Evolutionary conservation across 768 basidiomycete species (phyloP), one percentile per base, ranked within the genome.

Genomic region (Naganishia antarctica): DNA sequence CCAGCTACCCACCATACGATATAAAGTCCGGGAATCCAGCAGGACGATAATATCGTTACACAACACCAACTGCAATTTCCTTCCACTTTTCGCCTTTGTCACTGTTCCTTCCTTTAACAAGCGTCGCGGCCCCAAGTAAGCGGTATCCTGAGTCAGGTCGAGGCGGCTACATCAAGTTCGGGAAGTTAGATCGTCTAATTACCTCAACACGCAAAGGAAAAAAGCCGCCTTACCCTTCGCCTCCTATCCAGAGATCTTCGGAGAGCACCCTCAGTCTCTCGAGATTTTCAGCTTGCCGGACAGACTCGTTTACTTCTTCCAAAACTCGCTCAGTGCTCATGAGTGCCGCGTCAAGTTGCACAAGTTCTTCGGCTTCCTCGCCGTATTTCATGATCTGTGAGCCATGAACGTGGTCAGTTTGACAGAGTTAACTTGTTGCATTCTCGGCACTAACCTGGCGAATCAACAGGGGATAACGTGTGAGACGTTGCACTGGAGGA

Each of bases 11-110:
- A 91, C 91, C 84, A 91, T 88, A 41, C 88, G 84, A 76, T 93
- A 93, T 15, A 94, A 73, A 13, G 84, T 85, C 66, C 82, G 84
- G 28, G 83, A 83, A 0, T 92, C 90, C 21, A 90, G 87, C 63
- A 98, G 80, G 3, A 97, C 85, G 49, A 97, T 75, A 44, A 94
- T 88, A 72, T 97, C 94, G 71, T 84, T 94, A 71, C 92, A 97
- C 67, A 98, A 76, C 76, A 91, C 86, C 6, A 82, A 84, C 43
- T 85, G 82, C 47, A 97, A 76, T 73, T 84, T 89, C 57, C 88
- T 81, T 3, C 89, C 86, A 65, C 90, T 91, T 79, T 89, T 92
- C 0, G 88, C 82, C 75, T 98, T 98, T 69, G 81, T 78, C 12
- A 96, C 74, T 2, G 81, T 65, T 0, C 92, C 91, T 72, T 97